phyloP scores from a whole-genome alignment of 164 flowering plant species.

The Amborella trichopoda region DNA sequence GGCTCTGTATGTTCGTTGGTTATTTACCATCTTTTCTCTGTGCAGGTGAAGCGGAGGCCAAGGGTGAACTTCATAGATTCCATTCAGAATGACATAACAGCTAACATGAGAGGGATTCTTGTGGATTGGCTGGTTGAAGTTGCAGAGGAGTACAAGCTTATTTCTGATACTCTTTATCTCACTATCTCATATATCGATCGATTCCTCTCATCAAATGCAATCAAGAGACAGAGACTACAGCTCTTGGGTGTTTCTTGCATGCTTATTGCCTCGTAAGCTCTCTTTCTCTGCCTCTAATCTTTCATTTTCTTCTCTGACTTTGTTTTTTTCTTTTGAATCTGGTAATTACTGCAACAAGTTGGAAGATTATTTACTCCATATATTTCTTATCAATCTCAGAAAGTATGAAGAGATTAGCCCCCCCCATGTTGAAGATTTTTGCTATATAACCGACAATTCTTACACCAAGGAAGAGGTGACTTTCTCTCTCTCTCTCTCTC shows the following conservation, averaged over 20 bases:
- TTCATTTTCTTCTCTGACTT: no score
- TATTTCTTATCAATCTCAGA: no score
- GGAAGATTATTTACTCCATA: no score
- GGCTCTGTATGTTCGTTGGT: no score
- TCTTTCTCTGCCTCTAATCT: background rate
- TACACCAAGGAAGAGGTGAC: slow-evolving; percentile 61
- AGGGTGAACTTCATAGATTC: slow-evolving; percentile 35
- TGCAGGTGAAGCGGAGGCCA: slow-evolving; percentile 41
- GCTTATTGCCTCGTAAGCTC: slow-evolving; percentile 80
- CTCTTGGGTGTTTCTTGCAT: slow-evolving; percentile 74
- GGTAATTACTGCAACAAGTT: no score
- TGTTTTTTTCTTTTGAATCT: no score
- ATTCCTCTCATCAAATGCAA: slow-evolving; percentile 31
- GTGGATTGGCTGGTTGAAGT: slow-evolving; percentile 85
- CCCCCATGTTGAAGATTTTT: slow-evolving; percentile 72
- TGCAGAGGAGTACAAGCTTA: slow-evolving; percentile 60
- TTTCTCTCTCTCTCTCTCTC: background rate
- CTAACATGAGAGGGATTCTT: slow-evolving; percentile 48
- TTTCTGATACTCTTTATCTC: slow-evolving; percentile 51
- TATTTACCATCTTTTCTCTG: no score
- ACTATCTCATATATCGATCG: slow-evolving; percentile 56
- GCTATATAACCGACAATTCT: slow-evolving; percentile 82
- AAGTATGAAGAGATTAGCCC: slow-evolving; percentile 91
- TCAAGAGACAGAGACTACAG: slow-evolving; percentile 45
- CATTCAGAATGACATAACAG: slow-evolving; percentile 48